Percentiles rank a stretch among this genome's conserved stretches.
Conservation (phyloP, 2,329 filamentous ascomycete genomes). For the Fusarium sp. region DNA sequence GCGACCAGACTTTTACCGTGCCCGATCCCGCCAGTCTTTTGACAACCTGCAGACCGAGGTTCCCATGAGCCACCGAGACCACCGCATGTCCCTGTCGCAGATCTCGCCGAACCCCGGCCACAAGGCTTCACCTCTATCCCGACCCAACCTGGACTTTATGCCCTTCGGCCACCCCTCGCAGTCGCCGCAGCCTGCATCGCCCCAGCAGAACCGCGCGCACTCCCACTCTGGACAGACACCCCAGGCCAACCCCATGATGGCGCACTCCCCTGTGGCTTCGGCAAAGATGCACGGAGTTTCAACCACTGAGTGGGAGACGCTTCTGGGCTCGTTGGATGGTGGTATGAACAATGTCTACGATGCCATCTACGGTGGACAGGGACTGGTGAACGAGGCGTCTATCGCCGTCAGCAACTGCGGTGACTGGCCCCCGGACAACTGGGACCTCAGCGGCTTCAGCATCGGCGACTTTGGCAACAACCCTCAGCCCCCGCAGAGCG, state of each 20-base stretch:
- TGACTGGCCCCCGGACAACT: constrained; percentile 69
- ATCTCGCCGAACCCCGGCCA: constrained; percentile 50
- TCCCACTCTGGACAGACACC: constrained; percentile 34
- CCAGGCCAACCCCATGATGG: constrained; percentile 45
- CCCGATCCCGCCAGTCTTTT: constrained; percentile 61
- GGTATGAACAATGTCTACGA: constrained; percentile 87
- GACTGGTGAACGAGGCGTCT: constrained; percentile 59
- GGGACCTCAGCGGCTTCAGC: constrained; percentile 65
- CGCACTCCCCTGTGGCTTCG: constrained; percentile 26
- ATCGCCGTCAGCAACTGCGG: constrained; percentile 54
- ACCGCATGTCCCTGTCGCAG: constrained; percentile 61
- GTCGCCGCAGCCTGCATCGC: constrained; percentile 64
- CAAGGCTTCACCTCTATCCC: constrained; percentile 33
- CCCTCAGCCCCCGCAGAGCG: constrained; percentile 61
- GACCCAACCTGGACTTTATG: constrained; percentile 69
- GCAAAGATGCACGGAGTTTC: constrained; percentile 61
- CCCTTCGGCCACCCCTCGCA: constrained; percentile 59
- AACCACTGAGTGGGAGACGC: constrained; percentile 82
- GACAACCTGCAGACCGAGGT: constrained; percentile 56
- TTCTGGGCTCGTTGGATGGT: constrained; percentile 83
- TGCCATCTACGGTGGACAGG: constrained; percentile 79
- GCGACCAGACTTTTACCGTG: constrained; percentile 53
- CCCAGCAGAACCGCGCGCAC: constrained; percentile 56
- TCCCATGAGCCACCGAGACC: constrained; percentile 53
- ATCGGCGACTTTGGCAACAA: constrained; percentile 60